phyloP scores from a whole-genome alignment of 306 rosid genomes.

The Dalbergia cochinchinensis region DNA sequence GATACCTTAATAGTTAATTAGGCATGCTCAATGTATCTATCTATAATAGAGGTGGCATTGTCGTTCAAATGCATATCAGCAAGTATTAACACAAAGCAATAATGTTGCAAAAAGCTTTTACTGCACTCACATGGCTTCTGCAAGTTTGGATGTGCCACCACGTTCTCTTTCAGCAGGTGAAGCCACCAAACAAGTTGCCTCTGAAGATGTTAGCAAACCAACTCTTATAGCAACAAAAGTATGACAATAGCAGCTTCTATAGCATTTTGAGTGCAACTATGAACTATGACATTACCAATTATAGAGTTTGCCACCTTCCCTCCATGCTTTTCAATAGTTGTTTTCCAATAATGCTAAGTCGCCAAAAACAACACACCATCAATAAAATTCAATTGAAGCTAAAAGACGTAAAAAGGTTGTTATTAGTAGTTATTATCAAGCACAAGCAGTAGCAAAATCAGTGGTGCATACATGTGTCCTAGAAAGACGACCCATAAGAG shows the following conservation, averaged over 20 bases:
- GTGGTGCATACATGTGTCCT: constrained; percentile 68
- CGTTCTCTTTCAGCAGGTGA: constrained; percentile 73
- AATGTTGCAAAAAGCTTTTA: neutral
- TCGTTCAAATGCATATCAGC: neutral
- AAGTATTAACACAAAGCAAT: neutral
- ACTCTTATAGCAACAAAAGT: neutral
- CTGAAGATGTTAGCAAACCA: constrained; percentile 43
- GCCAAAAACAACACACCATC: constrained; percentile 16
- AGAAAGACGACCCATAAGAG: constrained; percentile 83
- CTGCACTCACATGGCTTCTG: constrained; percentile 70
- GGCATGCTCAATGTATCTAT: neutral
- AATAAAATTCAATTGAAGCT: constrained; percentile 7
- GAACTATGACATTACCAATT: constrained; percentile 53
- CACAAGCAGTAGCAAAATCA: neutral
- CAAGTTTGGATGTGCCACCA: constrained; percentile 75
- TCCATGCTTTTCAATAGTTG: constrained; percentile 74
- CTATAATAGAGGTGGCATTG: neutral
- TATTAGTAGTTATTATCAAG: neutral
- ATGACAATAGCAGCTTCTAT: neutral
- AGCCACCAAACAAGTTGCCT: constrained; percentile 72
- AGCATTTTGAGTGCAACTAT: neutral
- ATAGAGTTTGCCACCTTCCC: constrained; percentile 74
- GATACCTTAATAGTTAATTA: neutral
- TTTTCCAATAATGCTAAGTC: constrained; percentile 73
- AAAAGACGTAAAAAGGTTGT: constrained; percentile 13